Evolutionary conservation across 2,329 filamentous ascomycete genomes (phyloP).

Genomic region (Acrocalymma vagum): DNA sequence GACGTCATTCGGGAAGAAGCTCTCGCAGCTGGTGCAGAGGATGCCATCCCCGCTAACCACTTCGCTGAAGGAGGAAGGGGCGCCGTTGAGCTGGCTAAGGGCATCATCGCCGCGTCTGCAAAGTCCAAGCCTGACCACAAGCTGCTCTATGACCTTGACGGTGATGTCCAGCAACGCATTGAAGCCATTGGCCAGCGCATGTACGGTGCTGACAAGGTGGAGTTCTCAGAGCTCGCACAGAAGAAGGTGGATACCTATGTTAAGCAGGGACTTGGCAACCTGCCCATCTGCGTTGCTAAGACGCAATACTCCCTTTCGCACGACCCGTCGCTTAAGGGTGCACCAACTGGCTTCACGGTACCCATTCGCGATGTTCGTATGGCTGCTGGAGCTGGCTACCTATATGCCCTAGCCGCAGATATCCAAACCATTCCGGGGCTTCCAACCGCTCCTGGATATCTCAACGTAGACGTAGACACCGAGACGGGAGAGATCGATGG

Average conservation of each 20-base stretch:
- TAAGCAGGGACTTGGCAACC: slow-evolving; percentile 86
- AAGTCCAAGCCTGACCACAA: slow-evolving; percentile 81
- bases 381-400: slow-evolving; percentile 83
- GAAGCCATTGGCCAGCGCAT: slow-evolving; percentile 89
- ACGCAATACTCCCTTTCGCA: slow-evolving; percentile 97
- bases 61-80: slow-evolving; percentile 95
- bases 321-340: slow-evolving; percentile 92
- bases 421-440: slow-evolving; percentile 98
- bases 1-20: slow-evolving; percentile 89
- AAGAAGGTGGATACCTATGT: slow-evolving; percentile 97
- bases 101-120: slow-evolving; percentile 81
- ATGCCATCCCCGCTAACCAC: slow-evolving; percentile 93
- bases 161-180: slow-evolving; percentile 86
- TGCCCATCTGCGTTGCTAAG: slow-evolving; percentile 97
- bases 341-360: slow-evolving; percentile 91
- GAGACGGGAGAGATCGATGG: slow-evolving; percentile 67
- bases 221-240: slow-evolving; percentile 93
- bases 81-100: slow-evolving; percentile 86
- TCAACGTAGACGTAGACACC: slow-evolving; percentile 81
- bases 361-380: slow-evolving; percentile 94
- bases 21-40: slow-evolving; percentile 88
- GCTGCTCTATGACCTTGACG: slow-evolving; percentile 81
- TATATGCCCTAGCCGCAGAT: slow-evolving; percentile 92
- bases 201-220: slow-evolving; percentile 90
- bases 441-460: slow-evolving; percentile 91